These are phyloP conservation scores for Furcasterigmium sp. DNA, from an alignment of 2,329 filamentous ascomycete species.

Conservation along the genomic window DNA sequence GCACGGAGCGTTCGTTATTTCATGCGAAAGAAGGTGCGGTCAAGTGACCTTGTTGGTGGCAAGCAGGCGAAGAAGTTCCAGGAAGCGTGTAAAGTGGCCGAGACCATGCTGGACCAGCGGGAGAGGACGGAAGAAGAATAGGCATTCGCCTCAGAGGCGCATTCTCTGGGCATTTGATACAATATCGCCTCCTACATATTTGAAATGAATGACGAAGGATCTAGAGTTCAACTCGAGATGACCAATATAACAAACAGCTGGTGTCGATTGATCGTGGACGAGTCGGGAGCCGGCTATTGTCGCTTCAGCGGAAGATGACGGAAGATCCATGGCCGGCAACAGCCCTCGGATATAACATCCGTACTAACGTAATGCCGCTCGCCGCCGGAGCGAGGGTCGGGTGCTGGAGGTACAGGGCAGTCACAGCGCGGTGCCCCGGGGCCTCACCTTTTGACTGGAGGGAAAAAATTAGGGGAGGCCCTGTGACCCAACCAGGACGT, in stretches of 20 bases:
- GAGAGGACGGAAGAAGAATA: slow-evolving; percentile 1
- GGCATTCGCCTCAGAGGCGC: not conserved
- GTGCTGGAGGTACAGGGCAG: too few relatives aligned
- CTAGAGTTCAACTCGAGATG: too few relatives aligned
- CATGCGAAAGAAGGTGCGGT: slow-evolving; percentile 67
- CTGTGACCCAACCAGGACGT: not conserved
- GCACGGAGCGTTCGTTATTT: slow-evolving; percentile 75
- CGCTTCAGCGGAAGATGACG: slow-evolving; percentile 14
- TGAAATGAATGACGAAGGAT: too few relatives aligned
- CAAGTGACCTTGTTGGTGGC: slow-evolving; percentile 49
- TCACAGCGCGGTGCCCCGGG: too few relatives aligned
- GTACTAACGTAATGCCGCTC: too few relatives aligned
- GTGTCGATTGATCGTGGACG: too few relatives aligned
- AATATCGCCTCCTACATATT: too few relatives aligned
- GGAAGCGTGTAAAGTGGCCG: slow-evolving; percentile 39
- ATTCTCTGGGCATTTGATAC: too few relatives aligned
- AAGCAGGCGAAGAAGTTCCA: slow-evolving; percentile 42
- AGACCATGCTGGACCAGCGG: slow-evolving; percentile 26
- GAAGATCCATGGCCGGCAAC: not conserved
- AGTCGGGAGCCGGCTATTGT: slow-evolving; percentile 8
- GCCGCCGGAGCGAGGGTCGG: too few relatives aligned
- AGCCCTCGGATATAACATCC: too few relatives aligned
- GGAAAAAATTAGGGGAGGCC: not conserved
- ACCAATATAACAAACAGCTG: too few relatives aligned
- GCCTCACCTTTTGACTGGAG: not conserved